These are phyloP conservation scores for Hericium coralloides DNA, from an alignment of 768 basidiomycete genomes.

Conservation along the genomic window DNA sequence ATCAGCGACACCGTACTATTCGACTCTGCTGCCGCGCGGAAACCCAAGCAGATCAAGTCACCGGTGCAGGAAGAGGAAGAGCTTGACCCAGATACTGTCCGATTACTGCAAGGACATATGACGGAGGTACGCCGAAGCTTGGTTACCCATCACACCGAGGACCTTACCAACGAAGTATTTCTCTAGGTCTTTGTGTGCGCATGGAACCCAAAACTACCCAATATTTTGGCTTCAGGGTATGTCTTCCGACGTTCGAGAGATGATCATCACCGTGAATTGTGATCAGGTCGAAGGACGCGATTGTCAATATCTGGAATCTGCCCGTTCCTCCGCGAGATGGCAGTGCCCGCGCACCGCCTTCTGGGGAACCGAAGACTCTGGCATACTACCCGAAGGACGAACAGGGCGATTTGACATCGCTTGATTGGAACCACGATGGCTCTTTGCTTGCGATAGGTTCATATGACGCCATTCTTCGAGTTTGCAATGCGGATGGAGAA, in stretches of 20 bases:
- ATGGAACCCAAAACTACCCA: conserved; percentile 58
- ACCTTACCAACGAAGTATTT: background rate
- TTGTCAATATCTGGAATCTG: conserved; percentile 66
- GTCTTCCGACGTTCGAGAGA: background rate
- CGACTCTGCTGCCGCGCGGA: background rate
- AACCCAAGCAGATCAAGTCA: conserved; percentile 18
- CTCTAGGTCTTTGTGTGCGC: conserved; percentile 70
- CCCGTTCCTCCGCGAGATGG: conserved; percentile 28
- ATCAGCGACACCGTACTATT: conserved; percentile 1
- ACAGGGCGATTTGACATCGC: conserved; percentile 59
- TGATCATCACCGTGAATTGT: background rate
- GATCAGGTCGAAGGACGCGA: conserved; percentile 64
- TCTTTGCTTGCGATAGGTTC: conserved; percentile 69
- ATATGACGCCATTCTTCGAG: conserved; percentile 63
- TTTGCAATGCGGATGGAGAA: conserved; percentile 54
- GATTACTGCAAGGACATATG: conserved; percentile 42
- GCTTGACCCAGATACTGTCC: conserved; percentile 33
- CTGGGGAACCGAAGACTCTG: conserved; percentile 29
- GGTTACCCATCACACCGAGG: background rate
- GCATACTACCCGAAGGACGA: conserved; percentile 39
- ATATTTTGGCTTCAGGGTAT: conserved; percentile 68
- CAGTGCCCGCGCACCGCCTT: conserved; percentile 11
- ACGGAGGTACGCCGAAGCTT: conserved; percentile 12
- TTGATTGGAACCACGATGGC: conserved; percentile 74
- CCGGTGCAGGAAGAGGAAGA: conserved; percentile 12